Conservation (phyloP, 106 monocot genomes). For the Platanthera zijinensis region DNA sequence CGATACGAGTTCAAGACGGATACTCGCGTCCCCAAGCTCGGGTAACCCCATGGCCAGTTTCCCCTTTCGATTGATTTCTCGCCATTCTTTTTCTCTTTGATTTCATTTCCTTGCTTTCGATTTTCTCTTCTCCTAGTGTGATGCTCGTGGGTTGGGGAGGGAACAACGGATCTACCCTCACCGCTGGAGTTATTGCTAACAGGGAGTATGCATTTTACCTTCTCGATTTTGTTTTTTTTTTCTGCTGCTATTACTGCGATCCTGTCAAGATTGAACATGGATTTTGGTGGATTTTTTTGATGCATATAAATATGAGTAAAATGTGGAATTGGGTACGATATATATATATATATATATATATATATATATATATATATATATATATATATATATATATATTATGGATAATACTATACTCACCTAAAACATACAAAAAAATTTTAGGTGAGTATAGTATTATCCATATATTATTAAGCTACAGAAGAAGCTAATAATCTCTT, state of each 20-base stretch:
- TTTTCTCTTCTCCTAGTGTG: constrained; percentile 26
- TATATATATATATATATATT: too few species aligned
- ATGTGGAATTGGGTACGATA: too few species aligned
- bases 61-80: not conserved
- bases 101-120: not conserved
- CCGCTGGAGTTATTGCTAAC: constrained; percentile 90
- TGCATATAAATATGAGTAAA: too few species aligned
- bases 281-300: too few species aligned
- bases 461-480: too few species aligned
- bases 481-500: too few species aligned
- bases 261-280: too few species aligned
- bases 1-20: constrained; percentile 79
- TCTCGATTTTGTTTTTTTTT: not conserved
- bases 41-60: constrained; percentile 26
- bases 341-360: too few species aligned
- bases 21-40: constrained; percentile 74
- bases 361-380: too few species aligned
- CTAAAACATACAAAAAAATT: too few species aligned
- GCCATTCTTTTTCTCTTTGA: not conserved
- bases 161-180: constrained; percentile 93
- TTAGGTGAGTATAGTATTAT: too few species aligned
- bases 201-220: constrained; percentile 51
- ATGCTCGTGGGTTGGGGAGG: constrained; percentile 99
- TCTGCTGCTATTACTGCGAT: not conserved
- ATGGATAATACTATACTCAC: too few species aligned